Percentiles rank a stretch among this genome's conserved stretches.
Evolutionary conservation across 257 asterid genomes (phyloP).

Genomic region (Nyctanthes arbortristis): DNA sequence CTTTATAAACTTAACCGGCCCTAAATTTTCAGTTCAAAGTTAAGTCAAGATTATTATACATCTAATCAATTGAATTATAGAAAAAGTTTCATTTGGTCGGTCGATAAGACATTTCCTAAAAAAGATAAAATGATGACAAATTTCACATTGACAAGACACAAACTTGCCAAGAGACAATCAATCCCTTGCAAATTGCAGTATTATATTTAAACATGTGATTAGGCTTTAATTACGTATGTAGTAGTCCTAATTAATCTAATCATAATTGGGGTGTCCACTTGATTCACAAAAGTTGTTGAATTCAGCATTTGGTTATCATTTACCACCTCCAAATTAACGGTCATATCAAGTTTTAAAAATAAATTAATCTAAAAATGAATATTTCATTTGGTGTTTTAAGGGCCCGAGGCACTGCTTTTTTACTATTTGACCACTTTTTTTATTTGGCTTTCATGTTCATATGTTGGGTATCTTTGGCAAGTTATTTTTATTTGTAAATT

Average conservation of each 20-base stretch:
- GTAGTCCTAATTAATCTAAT: neutral
- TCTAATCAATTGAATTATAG: neutral
- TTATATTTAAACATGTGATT: neutral
- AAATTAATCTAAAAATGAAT: no score
- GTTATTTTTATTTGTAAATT: no score
- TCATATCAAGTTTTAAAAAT: neutral
- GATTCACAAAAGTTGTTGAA: neutral
- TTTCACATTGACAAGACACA: conserved; percentile 1
- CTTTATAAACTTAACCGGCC: no score
- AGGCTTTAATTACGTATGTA: neutral
- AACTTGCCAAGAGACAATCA: neutral
- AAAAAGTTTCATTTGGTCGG: neutral
- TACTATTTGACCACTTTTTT: no score
- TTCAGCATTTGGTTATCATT: neutral
- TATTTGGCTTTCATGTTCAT: neutral
- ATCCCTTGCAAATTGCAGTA: neutral
- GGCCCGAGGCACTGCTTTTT: neutral
- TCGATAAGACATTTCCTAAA: neutral
- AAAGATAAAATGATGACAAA: neutral
- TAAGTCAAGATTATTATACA: no score
- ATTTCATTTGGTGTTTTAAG: neutral
- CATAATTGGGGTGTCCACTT: neutral
- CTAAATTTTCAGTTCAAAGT: no score
- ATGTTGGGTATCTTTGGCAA: neutral
- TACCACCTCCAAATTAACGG: neutral